Evolutionary conservation across 768 basidiomycete species (phyloP), one percentile per base, ranked within the genome.

Genomic region (Rubroboletus satanas): DNA sequence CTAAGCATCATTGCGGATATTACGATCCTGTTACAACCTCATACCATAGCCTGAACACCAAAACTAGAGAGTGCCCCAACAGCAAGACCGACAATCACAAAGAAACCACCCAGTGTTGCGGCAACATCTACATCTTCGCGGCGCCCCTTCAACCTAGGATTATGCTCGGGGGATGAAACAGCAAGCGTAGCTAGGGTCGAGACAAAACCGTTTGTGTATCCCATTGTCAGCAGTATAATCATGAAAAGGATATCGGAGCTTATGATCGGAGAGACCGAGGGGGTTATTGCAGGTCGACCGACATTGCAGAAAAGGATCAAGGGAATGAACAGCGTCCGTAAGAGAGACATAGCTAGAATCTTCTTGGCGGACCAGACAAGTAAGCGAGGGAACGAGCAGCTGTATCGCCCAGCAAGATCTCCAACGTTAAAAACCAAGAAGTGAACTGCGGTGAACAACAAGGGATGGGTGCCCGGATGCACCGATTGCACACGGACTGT

Each of bases 221-320:
- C 92, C 65, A 94, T 90, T 2, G 71, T 52, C 47, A 90, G 73
- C 11, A 96, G 71, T 50, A 94, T 80, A 26, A 82, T 32, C 82
- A 95, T 84, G 74, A 84, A 96, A 11, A 85, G 45, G 36, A 81
- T 46, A 65, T 96, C 93, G 2, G 91, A 93, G 70, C 74, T 84
- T 74, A 95, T 85, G 56, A 87, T 60, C 5, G 68, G 60, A 45
- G 61, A 42, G 9, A 73, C 61, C 8, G 67, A 64, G 6, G 68
- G 54, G 1, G 46, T 49, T 31, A 64, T 53, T 2, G 72, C 60
- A 31, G 76, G 74, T 42, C 77, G 80, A 59, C 85, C 82, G 39
- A 95, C 72, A 66, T 97, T 97, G 78, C 93, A 96, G 72, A 87
- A 76, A n/a, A 96, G 78, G 71, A 96, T 87, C 39, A 94, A 63